Base-by-base conservation (phyloP, 495 filamentous ascomycete genomes). In the Beverwykella pulmonaria region DNA sequence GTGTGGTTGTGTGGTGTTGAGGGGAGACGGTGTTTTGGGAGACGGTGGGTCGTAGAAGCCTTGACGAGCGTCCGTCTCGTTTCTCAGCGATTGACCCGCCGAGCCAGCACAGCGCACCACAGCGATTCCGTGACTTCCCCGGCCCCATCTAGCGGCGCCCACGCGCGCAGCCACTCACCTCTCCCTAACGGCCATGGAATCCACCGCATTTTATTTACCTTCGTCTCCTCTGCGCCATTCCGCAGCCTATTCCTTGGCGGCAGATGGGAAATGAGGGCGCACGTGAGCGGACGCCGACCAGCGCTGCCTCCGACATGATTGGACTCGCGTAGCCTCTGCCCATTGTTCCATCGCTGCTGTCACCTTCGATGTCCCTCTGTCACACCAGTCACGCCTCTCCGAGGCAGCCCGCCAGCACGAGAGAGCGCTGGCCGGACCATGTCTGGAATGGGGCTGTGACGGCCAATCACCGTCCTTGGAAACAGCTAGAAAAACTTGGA, bases 401-500 rank as follows among this genome's bases (percentile, higher is more conserved):
- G 44, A 30, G 47, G 49, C 46, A 19, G 55, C 53, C 53, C 55
- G 44, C 44, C 46, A 36, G 41, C 61, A 41, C 39, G 32, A 54
- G 7, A 41, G 41, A 46, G 41, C 59, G 63, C 55, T 50, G 49
- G 57, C 55, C 53, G 19, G 10, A 34, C 53, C 29, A 53, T 34
- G n/a, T n/a, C n/a, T n/a, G 12, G 29, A 53, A 52, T 19, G 61
- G 57, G 61, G 61, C 61, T 19, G 27, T 62, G 50, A 52, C 58
- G 29, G 54, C 67, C 67, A 69, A 69, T 69, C 67, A 61, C 20
- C 14, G 34, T 17, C 22, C 6, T n/a, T 65, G 49, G 67, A 69
- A 69, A 53, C 49, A 65, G 67, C 60, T 69, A 60, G 67, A 69
- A 64, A 61, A 48, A 46, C 49, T 44, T 55, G 58, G 55, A 60